Evolutionary conservation across 2,329 filamentous ascomycete genomes (phyloP).

Genomic region (Nemania sp.): DNA sequence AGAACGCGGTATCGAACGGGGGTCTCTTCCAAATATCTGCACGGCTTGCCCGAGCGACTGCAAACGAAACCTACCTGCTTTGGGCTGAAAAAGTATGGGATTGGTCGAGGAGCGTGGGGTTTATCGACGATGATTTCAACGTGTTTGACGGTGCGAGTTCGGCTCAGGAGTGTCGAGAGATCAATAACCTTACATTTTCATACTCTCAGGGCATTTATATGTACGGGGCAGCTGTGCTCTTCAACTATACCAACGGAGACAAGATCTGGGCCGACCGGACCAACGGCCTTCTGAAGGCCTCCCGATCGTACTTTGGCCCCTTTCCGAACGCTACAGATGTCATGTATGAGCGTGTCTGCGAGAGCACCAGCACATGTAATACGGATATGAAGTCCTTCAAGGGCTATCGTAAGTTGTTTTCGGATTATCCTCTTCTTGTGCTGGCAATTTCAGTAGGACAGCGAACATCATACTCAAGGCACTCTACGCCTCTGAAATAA

Average conservation of each 20-base stretch:
- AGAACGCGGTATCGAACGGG: slow-evolving; percentile 80
- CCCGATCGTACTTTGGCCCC: slow-evolving; percentile 54
- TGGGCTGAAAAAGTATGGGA: slow-evolving; percentile 72
- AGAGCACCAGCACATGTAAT: slow-evolving; percentile 60
- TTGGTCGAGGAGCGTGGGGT: slow-evolving; percentile 61
- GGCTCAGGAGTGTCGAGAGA: slow-evolving; percentile 55
- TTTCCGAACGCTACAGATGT: slow-evolving; percentile 58
- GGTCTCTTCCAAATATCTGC: slow-evolving; percentile 83
- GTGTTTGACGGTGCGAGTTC: slow-evolving; percentile 68
- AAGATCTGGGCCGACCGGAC: slow-evolving; percentile 59
- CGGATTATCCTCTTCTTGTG: neutral
- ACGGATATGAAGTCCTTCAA: slow-evolving; percentile 71
- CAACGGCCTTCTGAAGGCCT: slow-evolving; percentile 55
- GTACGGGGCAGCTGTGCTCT: slow-evolving; percentile 66
- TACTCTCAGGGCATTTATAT: slow-evolving; percentile 70
- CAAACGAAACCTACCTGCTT: slow-evolving; percentile 66
- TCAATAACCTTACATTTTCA: slow-evolving; percentile 63
- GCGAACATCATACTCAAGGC: neutral
- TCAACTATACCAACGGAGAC: slow-evolving; percentile 60
- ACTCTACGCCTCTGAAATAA: neutral
- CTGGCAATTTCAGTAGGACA: neutral
- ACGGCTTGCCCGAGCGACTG: slow-evolving; percentile 71
- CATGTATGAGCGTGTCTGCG: slow-evolving; percentile 71
- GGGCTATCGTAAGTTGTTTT: slow-evolving; percentile 51
- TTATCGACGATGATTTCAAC: slow-evolving; percentile 59